Evolutionary conservation across 1,284 basidiomycete species (phyloP).

Genomic region (Fistulinella staudtii): DNA sequence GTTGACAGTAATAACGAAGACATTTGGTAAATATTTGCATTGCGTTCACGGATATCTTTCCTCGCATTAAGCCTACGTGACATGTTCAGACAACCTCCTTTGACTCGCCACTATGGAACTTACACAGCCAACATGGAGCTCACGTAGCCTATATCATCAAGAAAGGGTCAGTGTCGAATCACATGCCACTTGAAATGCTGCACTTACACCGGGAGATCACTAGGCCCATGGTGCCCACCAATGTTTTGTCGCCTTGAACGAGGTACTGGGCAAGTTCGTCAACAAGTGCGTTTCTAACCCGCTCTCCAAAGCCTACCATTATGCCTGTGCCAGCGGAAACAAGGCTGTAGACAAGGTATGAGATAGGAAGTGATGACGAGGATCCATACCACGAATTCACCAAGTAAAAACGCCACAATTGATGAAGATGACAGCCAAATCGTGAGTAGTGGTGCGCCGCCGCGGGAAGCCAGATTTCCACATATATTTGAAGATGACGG

Average conservation of each 20-base stretch:
- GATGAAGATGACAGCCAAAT: slow-evolving; percentile 14
- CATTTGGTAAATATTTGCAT: no score
- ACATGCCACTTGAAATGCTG: not conserved
- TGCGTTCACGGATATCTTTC: slow-evolving; percentile 6
- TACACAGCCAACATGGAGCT: slow-evolving; percentile 15
- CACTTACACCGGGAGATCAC: not conserved
- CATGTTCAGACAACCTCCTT: not conserved
- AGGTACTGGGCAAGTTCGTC: slow-evolving; percentile 5
- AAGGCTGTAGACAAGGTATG: not conserved
- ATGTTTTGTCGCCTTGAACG: not conserved
- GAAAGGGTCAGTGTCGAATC: not conserved
- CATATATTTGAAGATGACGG: slow-evolving; percentile 13
- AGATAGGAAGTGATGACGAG: not conserved
- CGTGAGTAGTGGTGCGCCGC: slow-evolving; percentile 8
- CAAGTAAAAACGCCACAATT: slow-evolving; percentile 14
- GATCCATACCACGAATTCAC: not conserved
- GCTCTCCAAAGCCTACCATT: slow-evolving; percentile 4
- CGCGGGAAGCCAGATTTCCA: slow-evolving; percentile 12
- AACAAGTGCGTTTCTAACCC: not conserved
- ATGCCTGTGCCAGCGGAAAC: not conserved
- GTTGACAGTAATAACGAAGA: no score
- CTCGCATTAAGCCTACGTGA: slow-evolving; percentile 7
- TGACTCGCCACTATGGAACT: not conserved
- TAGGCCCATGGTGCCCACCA: not conserved
- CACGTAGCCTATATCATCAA: slow-evolving; percentile 7